A percentile compares a stretch with the other conserved stretches of the same genome.
Conservation (phyloP, 805 yeast species). For the Danielia reshetovae region DNA sequence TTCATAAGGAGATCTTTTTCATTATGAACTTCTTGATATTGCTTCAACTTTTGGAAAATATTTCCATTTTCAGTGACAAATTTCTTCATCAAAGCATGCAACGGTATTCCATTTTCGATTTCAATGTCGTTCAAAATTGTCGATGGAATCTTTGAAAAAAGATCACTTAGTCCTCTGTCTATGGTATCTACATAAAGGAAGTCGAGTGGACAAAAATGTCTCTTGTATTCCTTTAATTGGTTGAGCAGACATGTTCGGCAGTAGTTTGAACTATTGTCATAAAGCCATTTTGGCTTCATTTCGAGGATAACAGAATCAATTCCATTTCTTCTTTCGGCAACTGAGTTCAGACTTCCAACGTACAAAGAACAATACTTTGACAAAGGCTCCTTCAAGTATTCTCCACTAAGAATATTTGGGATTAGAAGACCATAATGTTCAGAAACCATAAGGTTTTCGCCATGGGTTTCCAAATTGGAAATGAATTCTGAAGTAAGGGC, state of each 20-base stretch:
- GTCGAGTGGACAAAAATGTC: conserved; percentile 17
- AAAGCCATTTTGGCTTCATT: conserved; percentile 19
- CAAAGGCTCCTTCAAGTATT: conserved; percentile 22
- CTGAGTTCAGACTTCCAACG: conserved; percentile 8
- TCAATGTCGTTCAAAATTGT: background rate
- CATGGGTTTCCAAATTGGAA: conserved; percentile 22
- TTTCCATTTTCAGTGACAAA: conserved; percentile 2
- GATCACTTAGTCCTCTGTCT: conserved; percentile 9
- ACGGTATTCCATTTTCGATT: conserved; percentile 1
- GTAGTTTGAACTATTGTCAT: conserved; percentile 11
- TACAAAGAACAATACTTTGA: conserved; percentile 37
- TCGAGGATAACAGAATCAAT: conserved; percentile 9
- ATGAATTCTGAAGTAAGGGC: conserved; percentile 29
- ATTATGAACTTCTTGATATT: conserved; percentile 31
- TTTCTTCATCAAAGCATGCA: conserved; percentile 1
- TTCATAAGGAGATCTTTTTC: conserved; percentile 30
- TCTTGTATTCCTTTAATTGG: conserved; percentile 8
- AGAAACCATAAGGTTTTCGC: conserved; percentile 27
- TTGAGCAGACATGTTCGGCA: conserved; percentile 17
- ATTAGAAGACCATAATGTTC: conserved; percentile 43
- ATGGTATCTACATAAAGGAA: conserved; percentile 6
- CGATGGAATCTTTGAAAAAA: conserved; percentile 8
- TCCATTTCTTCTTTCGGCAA: background rate
- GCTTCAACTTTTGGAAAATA: conserved; percentile 28
- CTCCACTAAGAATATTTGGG: conserved; percentile 37